These are phyloP conservation scores for Urochloa ruziziensis DNA, from an alignment of 176 grass and related monocot genomes.

Conservation along the genomic window DNA sequence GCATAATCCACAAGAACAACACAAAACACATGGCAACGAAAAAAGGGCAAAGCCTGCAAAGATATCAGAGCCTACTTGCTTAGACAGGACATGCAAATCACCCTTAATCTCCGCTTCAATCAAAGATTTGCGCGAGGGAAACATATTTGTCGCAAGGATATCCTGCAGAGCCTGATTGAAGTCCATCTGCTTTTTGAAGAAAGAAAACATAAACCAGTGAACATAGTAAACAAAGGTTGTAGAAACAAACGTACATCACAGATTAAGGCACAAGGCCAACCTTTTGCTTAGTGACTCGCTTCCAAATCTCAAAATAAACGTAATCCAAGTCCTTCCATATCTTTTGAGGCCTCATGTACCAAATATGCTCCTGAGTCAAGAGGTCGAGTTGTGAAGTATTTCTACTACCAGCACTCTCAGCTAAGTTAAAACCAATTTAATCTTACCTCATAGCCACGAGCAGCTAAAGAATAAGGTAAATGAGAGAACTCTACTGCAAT, in stretches of 20 bases:
- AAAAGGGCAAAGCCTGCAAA: background rate
- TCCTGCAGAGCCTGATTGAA: background rate
- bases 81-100: fast-evolving
- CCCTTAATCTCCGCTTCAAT: background rate
- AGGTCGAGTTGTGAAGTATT: background rate
- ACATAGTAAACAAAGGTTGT: background rate
- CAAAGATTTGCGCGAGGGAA: background rate
- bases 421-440: background rate
- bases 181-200: background rate
- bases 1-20: background rate
- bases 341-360: background rate
- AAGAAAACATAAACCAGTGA: background rate
- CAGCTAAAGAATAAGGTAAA: constrained; percentile 4
- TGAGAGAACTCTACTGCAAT: background rate
- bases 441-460: background rate
- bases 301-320: background rate
- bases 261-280: background rate
- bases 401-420: background rate
- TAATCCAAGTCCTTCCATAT: background rate
- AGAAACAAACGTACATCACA: background rate
- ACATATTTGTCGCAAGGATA: background rate
- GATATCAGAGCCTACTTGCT: background rate
- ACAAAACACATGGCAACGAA: background rate
- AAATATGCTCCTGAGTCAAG: background rate
- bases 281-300: background rate